A percentile compares a stretch with the other conserved stretches of the same genome.
Conservation (phyloP, 2,329 filamentous ascomycete genomes). For the Fusarium transvaalense region DNA sequence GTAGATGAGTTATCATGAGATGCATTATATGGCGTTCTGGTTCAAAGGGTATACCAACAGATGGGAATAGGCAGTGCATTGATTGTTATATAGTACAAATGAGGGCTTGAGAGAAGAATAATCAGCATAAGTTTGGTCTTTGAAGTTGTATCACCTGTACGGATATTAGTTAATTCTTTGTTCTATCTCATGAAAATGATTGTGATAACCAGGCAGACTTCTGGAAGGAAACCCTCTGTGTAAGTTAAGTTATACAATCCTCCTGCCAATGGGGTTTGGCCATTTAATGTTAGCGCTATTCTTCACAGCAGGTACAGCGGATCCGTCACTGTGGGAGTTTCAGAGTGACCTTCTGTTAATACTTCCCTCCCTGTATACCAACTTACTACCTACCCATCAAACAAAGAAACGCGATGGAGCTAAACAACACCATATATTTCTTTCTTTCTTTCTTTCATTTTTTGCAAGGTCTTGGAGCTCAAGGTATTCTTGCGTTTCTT, state of each 20-base stretch:
- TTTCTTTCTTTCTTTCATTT: neutral
- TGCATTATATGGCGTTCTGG: slow-evolving; percentile 33
- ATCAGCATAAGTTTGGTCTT: neutral
- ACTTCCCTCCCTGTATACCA: neutral
- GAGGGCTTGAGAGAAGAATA: neutral
- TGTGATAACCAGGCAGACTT: neutral
- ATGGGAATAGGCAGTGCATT: slow-evolving; percentile 10
- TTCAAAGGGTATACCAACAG: slow-evolving; percentile 35
- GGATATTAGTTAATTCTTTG: too few relatives aligned
- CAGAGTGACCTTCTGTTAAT: neutral
- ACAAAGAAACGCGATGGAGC: slow-evolving; percentile 16
- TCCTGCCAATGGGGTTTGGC: neutral
- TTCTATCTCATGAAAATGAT: neutral
- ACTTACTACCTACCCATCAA: neutral
- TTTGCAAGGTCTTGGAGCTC: neutral
- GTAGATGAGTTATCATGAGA: slow-evolving; percentile 22
- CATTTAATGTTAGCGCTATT: neutral
- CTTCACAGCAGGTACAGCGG: neutral
- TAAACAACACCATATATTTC: neutral
- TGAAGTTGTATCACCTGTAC: neutral
- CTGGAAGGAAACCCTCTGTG: neutral
- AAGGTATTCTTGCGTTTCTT: neutral
- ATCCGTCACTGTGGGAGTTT: neutral
- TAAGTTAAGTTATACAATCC: neutral
- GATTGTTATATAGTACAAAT: slow-evolving; percentile 3